phyloP scores from a whole-genome alignment of 73 alveolate genomes.

The Paramecium tetraurelia region DNA sequence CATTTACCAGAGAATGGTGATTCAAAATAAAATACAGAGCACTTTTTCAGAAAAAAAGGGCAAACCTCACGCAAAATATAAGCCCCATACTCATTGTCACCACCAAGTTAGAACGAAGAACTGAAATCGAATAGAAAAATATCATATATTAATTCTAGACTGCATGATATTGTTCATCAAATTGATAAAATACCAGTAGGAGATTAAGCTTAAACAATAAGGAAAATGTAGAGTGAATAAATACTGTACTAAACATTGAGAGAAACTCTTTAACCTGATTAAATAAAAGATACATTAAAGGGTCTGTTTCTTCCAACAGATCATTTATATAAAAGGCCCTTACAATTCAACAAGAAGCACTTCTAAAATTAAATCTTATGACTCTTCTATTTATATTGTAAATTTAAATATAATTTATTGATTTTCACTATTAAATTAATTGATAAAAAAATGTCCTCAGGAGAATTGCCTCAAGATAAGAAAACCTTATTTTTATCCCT shows the following conservation, averaged over 20 bases:
- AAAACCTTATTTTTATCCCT: not conserved
- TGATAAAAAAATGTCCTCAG: not conserved
- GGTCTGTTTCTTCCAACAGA: not conserved
- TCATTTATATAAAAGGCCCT: not conserved
- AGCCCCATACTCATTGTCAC: not conserved
- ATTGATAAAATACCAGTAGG: not conserved
- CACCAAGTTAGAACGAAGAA: not conserved
- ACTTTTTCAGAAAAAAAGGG: not conserved
- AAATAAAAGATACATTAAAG: slow-evolving; percentile 9
- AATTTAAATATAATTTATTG: not conserved
- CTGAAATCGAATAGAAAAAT: not conserved
- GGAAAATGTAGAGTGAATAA: not conserved
- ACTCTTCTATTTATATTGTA: not conserved
- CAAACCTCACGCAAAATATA: not conserved
- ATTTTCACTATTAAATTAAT: not conserved
- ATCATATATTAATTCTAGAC: not conserved
- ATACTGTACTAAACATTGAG: not conserved
- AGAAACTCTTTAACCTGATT: not conserved
- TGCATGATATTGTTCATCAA: not conserved
- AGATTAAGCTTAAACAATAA: not conserved
- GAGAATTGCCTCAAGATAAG: not conserved
- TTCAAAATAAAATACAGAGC: not conserved
- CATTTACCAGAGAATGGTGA: not conserved
- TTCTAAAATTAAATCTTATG: slow-evolving; percentile 26
- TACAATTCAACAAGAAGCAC: not conserved